Percentiles rank a stretch among this genome's conserved stretches.
Conservation (phyloP, 192 early-diverging fungal species). For the Rhizoclosmatium globosum region DNA sequence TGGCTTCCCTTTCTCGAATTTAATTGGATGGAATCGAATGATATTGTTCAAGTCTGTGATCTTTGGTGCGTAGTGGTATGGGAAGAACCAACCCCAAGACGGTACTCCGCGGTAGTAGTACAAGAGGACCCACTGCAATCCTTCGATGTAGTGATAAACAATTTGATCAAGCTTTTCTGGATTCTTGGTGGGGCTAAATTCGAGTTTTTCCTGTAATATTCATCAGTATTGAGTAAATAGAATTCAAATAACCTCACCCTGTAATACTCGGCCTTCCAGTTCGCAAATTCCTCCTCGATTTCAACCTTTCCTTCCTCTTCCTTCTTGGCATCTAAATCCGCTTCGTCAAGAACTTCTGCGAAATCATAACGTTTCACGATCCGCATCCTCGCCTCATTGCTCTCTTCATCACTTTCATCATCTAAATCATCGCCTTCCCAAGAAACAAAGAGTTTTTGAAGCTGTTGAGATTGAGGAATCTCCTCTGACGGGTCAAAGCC, state of each 20-base stretch:
- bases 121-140: constrained; percentile 93
- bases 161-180: constrained; percentile 53
- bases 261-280: constrained; percentile 63
- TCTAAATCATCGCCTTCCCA: constrained; percentile 67
- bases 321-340: constrained; percentile 31
- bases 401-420: constrained; percentile 66
- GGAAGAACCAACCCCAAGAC: constrained; percentile 99
- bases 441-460: constrained; percentile 46
- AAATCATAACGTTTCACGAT: constrained; percentile 58
- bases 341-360: constrained; percentile 73
- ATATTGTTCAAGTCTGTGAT: constrained; percentile 81
- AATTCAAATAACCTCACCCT: constrained; percentile 34
- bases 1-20: constrained; percentile 85
- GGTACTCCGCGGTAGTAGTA: constrained; percentile 96
- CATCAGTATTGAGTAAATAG: not conserved
- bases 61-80: constrained; percentile 93
- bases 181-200: constrained; percentile 50
- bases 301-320: constrained; percentile 48
- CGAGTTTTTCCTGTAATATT: constrained; percentile 49
- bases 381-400: constrained; percentile 57
- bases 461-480: constrained; percentile 46
- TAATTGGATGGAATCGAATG: constrained; percentile 66
- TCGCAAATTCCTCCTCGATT: constrained; percentile 58
- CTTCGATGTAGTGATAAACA: constrained; percentile 81
- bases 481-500: constrained; percentile 47